A percentile compares a stretch with the other conserved stretches of the same genome.
Conservation (phyloP, 495 filamentous ascomycete species). For the Podospora pseudoanserina region DNA sequence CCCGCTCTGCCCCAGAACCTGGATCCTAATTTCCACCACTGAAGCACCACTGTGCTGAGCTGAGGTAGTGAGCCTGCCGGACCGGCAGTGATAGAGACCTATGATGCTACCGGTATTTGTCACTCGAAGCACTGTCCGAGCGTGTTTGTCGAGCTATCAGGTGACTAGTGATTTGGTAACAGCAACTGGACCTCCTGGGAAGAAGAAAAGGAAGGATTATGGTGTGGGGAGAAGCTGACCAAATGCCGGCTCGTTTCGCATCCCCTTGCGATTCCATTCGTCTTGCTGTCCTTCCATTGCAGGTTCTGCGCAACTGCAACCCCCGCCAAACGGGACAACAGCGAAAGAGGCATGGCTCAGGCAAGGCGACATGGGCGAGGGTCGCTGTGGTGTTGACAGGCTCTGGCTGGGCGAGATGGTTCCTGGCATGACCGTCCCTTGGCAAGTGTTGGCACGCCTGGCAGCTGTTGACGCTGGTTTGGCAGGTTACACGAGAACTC, state of each 20-base stretch:
- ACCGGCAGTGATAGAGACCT: too few relatives aligned
- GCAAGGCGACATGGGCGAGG: too few relatives aligned
- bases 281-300: neutral
- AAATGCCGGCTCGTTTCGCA: neutral
- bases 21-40: slow-evolving; percentile 19
- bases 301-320: neutral
- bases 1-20: slow-evolving; percentile 8
- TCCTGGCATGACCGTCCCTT: neutral
- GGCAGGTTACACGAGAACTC: slow-evolving; percentile 1
- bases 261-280: too few relatives aligned
- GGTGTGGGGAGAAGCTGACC: neutral
- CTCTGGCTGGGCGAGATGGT: neutral
- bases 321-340: neutral
- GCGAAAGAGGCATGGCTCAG: neutral
- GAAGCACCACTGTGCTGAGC: neutral
- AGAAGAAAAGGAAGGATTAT: neutral
- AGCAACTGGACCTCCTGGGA: neutral
- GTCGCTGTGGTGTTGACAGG: slow-evolving; percentile 3
- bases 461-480: neutral
- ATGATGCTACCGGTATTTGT: neutral
- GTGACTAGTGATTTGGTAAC: neutral
- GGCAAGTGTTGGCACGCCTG: slow-evolving; percentile 3
- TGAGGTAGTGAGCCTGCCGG: too few relatives aligned
- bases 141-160: neutral
- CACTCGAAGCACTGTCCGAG: slow-evolving; percentile 3